Base-by-base conservation (phyloP, 2,329 filamentous ascomycete species). In the Colletotrichum costaricense region DNA sequence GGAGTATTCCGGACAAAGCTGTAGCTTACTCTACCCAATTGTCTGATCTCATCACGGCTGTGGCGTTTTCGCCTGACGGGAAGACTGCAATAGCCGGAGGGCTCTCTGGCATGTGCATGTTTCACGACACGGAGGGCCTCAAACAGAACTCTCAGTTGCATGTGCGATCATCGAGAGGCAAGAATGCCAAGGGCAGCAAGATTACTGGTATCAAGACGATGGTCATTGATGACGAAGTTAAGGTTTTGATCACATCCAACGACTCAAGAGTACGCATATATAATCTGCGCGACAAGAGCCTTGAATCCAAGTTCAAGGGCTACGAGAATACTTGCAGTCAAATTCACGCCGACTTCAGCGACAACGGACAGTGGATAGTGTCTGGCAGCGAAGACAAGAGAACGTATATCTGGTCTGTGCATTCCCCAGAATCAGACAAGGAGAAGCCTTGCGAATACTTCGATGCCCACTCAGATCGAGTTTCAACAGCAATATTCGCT, bases 1-100 rank as follows among this genome's bases (percentile, higher is more conserved):
- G 97, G 97, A 98, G 95, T 79, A 99, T 99, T 59, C 95, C 97
- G 0, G 97, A 99, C 81, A 98, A 97, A 81, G 91, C 89, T n/a
- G 94, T 98, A 33, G 95, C 95, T 0, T 98, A 92, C 80, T 93
- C 92, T 76, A 92, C 89, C 9, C 90, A 93, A 56, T 86, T 95
- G 0, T 91, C 93, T 0, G 95, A 98, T 77, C 93, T 98, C 82
- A 95, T 98, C 75, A 99, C 97, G 0, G 95, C 97, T 1, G 96
- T 98, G 0, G 92, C 94, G 0, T 99, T 99, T 78, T 95, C 95
- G 0, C 97, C 97, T 0, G 95, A 98, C 79, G 97, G 97, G 0
- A 96, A 93, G 79, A 93, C 92, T 46, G 93, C 94, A 7, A 97
- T 99, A 75, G 96, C 95, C 7, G 97, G 97, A 3, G 93, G 95